These are phyloP conservation scores for Aquanectria penicillioides DNA, from an alignment of 2,329 filamentous ascomycete species.

Conservation along the genomic window DNA sequence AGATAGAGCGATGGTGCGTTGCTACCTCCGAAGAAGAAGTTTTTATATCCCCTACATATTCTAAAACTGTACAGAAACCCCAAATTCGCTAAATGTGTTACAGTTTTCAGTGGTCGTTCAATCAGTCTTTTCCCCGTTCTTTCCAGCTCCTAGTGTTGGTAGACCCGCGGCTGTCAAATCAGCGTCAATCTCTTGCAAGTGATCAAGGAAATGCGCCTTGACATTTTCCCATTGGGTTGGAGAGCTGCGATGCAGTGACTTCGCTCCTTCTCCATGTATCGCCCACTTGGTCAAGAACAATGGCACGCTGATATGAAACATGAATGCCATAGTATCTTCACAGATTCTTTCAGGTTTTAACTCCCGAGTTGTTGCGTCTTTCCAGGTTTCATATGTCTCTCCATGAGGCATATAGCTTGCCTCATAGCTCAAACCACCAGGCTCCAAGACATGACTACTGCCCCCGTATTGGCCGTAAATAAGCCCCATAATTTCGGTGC, in stretches of 20 bases:
- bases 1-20: no score
- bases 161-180: slow-evolving; percentile 11
- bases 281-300: slow-evolving; percentile 21
- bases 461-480: slow-evolving; percentile 50
- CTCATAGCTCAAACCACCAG: slow-evolving; percentile 23
- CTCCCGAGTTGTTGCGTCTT: slow-evolving; percentile 14
- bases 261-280: slow-evolving; percentile 5
- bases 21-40: no score
- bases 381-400: slow-evolving; percentile 42
- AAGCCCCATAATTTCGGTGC: slow-evolving; percentile 66
- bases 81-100: no score
- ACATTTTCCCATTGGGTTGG: slow-evolving; percentile 11
- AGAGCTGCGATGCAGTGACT: slow-evolving; percentile 9
- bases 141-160: neutral
- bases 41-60: no score
- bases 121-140: no score
- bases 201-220: slow-evolving; percentile 16
- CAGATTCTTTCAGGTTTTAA: slow-evolving; percentile 7
- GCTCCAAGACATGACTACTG: slow-evolving; percentile 26
- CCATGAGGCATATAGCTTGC: slow-evolving; percentile 21
- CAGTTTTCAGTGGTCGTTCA: no score
- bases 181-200: slow-evolving; percentile 12
- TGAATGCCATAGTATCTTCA: slow-evolving; percentile 21
- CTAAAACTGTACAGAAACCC: no score
- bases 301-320: slow-evolving; percentile 19